Percentiles rank a stretch among this genome's conserved stretches.
These are phyloP conservation scores for Diplodia mutila DNA, from an alignment of 2,329 filamentous ascomycete genomes.

Conservation along the genomic window DNA sequence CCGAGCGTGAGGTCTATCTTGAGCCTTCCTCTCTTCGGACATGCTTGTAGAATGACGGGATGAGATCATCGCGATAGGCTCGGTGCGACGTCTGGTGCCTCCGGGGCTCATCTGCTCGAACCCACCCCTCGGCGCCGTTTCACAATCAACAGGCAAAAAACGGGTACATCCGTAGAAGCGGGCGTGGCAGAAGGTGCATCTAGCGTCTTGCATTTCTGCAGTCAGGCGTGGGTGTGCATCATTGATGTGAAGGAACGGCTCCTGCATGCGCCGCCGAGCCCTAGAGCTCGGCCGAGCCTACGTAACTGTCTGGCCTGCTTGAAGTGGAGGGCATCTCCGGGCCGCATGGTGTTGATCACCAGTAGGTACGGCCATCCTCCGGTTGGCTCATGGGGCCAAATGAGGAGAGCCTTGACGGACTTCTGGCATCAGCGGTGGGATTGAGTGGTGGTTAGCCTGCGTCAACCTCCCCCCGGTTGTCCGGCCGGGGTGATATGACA, in stretches of 20 bases:
- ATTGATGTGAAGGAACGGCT: slow-evolving; percentile 25
- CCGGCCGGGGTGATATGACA: slow-evolving; percentile 18
- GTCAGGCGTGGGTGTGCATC: slow-evolving; percentile 12
- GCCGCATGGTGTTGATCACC: slow-evolving; percentile 18
- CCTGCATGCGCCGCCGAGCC: slow-evolving; percentile 23
- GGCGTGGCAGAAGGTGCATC: slow-evolving; percentile 8
- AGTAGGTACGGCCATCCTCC: slow-evolving; percentile 7
- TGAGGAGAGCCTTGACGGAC: slow-evolving; percentile 19
- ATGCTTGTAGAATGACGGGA: neutral
- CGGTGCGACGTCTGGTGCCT: slow-evolving; percentile 5
- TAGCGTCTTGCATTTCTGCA: slow-evolving; percentile 17
- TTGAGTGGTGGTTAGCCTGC: neutral
- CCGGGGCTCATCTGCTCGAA: neutral
- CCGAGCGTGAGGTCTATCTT: neutral
- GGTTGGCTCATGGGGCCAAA: neutral
- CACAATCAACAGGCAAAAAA: neutral
- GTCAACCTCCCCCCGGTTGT: neutral
- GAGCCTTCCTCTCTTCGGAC: neutral
- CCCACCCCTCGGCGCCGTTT: neutral
- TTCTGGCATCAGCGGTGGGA: slow-evolving; percentile 13
- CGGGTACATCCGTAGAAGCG: neutral
- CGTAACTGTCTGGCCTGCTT: slow-evolving; percentile 18
- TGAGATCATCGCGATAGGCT: neutral
- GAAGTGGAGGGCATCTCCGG: slow-evolving; percentile 13
- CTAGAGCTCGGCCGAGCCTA: slow-evolving; percentile 25